Evolutionary conservation across 371 early-diverging fungal genomes (phyloP).

Genomic region (Encephalitozoon romaleae): DNA sequence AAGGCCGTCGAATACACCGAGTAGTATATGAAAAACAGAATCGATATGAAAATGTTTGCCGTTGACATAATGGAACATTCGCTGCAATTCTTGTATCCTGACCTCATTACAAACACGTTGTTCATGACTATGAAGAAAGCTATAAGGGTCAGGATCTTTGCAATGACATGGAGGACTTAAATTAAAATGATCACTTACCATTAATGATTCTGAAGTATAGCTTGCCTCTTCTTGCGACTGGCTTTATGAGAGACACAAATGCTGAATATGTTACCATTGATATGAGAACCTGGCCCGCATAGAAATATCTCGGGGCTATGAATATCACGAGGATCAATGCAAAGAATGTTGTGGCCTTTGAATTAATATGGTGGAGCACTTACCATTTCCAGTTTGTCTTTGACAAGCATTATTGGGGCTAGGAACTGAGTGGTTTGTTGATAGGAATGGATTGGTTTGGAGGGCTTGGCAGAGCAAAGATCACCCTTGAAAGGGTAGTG

Average conservation of each 20-base stretch:
- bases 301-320: slow-evolving; percentile 11
- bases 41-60: neutral
- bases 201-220: slow-evolving; percentile 7
- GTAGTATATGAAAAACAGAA: neutral
- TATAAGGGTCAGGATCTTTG: slow-evolving; percentile 16
- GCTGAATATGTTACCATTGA: neutral
- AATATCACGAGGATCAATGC: neutral
- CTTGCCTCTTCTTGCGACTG: neutral
- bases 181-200: slow-evolving; percentile 25
- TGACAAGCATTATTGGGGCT: neutral
- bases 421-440: neutral
- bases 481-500: neutral
- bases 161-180: slow-evolving; percentile 24
- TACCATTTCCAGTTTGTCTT: slow-evolving; percentile 33
- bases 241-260: neutral
- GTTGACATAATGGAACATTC: neutral
- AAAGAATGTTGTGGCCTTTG: neutral
- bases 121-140: slow-evolving; percentile 34
- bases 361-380: slow-evolving; percentile 13
- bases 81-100: slow-evolving; percentile 26
- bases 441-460: neutral
- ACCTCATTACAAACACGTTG: slow-evolving; percentile 39
- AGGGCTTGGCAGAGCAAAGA: neutral
- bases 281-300: slow-evolving; percentile 12
- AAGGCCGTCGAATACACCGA: neutral